phyloP scores from a whole-genome alignment of 495 filamentous ascomycete genomes.

The Podospora tetraspora region DNA sequence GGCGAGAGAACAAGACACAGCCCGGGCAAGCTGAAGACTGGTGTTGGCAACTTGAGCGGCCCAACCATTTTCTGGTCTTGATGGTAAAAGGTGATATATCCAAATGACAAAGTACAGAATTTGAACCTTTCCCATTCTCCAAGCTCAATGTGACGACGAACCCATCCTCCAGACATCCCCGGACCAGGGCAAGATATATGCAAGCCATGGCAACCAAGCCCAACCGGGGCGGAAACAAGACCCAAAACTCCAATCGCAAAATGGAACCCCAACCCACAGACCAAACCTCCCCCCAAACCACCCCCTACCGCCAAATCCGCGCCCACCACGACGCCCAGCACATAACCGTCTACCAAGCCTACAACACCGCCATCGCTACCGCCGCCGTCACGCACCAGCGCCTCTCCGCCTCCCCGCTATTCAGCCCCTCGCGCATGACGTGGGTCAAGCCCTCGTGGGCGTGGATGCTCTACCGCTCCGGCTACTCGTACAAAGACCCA shows the following conservation, averaged over 20 bases:
- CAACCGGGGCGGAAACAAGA: not conserved
- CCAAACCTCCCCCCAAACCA: slow-evolving; percentile 16
- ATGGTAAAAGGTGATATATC: not conserved
- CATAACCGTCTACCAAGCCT: slow-evolving; percentile 63
- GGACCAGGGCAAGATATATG: too few species aligned
- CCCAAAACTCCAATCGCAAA: not conserved
- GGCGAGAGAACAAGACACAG: not conserved
- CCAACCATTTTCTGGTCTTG: not conserved
- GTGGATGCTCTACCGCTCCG: slow-evolving; percentile 61
- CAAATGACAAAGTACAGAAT: not conserved
- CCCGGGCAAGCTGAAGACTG: not conserved
- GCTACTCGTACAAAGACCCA: slow-evolving; percentile 48
- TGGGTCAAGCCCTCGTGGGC: slow-evolving; percentile 63
- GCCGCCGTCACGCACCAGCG: slow-evolving; percentile 49
- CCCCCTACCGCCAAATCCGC: slow-evolving; percentile 51
- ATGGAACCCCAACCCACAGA: not conserved
- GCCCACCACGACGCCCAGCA: slow-evolving; percentile 32
- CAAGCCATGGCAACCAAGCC: not conserved
- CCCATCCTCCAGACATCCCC: not conserved
- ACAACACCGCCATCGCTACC: slow-evolving; percentile 47
- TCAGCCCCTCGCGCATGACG: slow-evolving; percentile 54
- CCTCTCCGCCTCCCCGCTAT: slow-evolving; percentile 48
- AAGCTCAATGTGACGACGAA: not conserved
- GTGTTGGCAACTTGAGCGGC: not conserved
- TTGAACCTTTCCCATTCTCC: not conserved